phyloP scores from a whole-genome alignment of 2,329 filamentous ascomycete genomes.

The Talaromyces sp. region DNA sequence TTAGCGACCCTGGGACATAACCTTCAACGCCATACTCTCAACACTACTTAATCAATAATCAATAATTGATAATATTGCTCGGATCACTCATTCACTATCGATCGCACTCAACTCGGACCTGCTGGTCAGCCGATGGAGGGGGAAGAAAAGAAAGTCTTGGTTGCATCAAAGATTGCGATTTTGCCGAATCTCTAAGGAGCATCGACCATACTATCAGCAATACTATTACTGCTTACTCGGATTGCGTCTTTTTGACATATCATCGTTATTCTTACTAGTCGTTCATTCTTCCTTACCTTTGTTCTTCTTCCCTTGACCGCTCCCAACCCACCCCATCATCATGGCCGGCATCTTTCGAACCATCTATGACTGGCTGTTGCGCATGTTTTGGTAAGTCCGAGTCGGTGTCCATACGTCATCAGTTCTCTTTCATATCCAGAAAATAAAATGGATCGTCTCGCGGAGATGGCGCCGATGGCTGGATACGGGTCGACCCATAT shows the following conservation, averaged over 20 bases:
- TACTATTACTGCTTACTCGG: neutral
- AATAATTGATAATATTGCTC: neutral
- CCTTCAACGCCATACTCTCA: neutral
- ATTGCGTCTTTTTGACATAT: neutral
- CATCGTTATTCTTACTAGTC: neutral
- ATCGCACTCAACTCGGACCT: constrained; percentile 14
- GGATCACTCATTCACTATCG: neutral
- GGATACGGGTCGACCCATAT: constrained; percentile 28
- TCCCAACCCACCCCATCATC: constrained; percentile 28
- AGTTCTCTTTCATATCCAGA: constrained; percentile 19
- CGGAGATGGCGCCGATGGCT: constrained; percentile 21
- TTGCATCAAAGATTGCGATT: constrained; percentile 8
- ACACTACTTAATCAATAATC: neutral
- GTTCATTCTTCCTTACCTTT: constrained; percentile 10
- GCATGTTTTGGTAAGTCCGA: constrained; percentile 83
- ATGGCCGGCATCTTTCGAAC: constrained; percentile 92
- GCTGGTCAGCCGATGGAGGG: constrained; percentile 16
- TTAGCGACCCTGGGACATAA: neutral
- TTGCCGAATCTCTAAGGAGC: constrained; percentile 6
- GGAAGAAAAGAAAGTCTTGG: neutral
- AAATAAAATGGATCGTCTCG: constrained; percentile 25
- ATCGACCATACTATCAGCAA: neutral
- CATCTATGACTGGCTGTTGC: constrained; percentile 97
- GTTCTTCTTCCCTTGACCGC: neutral
- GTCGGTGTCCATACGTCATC: constrained; percentile 29